Conservation (phyloP, 2,329 filamentous ascomycete genomes). For the Claviceps pazoutovae region DNA sequence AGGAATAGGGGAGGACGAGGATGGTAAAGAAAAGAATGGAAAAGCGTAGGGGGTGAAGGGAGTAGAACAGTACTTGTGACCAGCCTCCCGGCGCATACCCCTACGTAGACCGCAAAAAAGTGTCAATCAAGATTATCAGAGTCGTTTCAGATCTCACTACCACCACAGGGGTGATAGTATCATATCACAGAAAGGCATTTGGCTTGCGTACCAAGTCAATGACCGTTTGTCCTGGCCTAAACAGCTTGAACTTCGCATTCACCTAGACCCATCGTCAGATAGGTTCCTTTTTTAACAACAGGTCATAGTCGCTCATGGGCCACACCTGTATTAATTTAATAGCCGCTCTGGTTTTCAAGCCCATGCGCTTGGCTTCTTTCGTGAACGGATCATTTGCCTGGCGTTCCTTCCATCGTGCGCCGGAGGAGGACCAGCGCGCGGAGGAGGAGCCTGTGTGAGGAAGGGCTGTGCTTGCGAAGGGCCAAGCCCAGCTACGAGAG, state of each 20-base stretch:
- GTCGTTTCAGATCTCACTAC: too few species aligned
- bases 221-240: slow-evolving; percentile 68
- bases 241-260: slow-evolving; percentile 67
- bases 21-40: background rate
- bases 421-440: slow-evolving; percentile 34
- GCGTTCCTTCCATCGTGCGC: slow-evolving; percentile 68
- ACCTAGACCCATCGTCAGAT: slow-evolving; percentile 37
- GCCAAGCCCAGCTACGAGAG: background rate
- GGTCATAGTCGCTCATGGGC: too few species aligned
- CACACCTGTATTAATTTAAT: slow-evolving; percentile 83
- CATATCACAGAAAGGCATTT: background rate
- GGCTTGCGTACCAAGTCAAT: slow-evolving; percentile 59
- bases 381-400: slow-evolving; percentile 62
- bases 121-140: too few species aligned
- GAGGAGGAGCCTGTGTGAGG: background rate
- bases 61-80: slow-evolving; percentile 41
- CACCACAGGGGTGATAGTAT: background rate
- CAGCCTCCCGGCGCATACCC: slow-evolving; percentile 66
- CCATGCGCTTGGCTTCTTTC: slow-evolving; percentile 61
- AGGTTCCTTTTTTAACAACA: background rate
- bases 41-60: background rate
- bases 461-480: background rate
- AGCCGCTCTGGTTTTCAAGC: slow-evolving; percentile 78
- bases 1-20: background rate
- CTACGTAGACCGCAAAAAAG: slow-evolving; percentile 20